A percentile compares a stretch with the other conserved stretches of the same genome.
Conservation (phyloP, 805 yeast species). For the Ogataea pilisensis region DNA sequence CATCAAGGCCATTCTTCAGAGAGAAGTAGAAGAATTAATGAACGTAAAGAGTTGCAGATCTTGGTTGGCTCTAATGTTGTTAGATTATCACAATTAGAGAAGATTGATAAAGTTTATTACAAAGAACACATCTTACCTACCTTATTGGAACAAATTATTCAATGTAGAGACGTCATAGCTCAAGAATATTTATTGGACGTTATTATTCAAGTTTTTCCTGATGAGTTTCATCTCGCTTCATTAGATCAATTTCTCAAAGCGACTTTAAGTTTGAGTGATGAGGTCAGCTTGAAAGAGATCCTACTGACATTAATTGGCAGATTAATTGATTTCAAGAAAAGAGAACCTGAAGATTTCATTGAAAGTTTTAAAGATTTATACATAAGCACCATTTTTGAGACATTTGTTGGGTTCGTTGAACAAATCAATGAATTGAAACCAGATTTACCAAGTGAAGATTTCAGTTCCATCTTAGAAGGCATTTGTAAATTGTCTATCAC, state of each 20-base stretch:
- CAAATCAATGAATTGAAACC: constrained; percentile 55
- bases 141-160: constrained; percentile 83
- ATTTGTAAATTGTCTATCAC: constrained; percentile 58
- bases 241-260: constrained; percentile 63
- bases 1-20: constrained; percentile 93
- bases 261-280: constrained; percentile 62
- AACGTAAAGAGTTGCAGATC: constrained; percentile 84
- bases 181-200: constrained; percentile 92
- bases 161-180: constrained; percentile 87
- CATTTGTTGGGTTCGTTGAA: constrained; percentile 63
- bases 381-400: constrained; percentile 43
- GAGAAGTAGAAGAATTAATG: constrained; percentile 64
- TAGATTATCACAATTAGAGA: constrained; percentile 79
- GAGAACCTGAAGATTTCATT: constrained; percentile 30
- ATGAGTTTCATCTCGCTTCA: constrained; percentile 78
- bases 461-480: constrained; percentile 60
- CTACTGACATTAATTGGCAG: constrained; percentile 71
- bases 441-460: constrained; percentile 63
- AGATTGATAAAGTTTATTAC: constrained; percentile 51
- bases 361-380: constrained; percentile 13
- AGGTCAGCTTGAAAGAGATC: constrained; percentile 62
- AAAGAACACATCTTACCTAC: constrained; percentile 64
- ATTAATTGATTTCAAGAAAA: constrained; percentile 48
- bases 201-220: constrained; percentile 91
- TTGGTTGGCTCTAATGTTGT: constrained; percentile 92